Base-by-base conservation (phyloP, 1,284 basidiomycete genomes). In the Macrocybe sp. region DNA sequence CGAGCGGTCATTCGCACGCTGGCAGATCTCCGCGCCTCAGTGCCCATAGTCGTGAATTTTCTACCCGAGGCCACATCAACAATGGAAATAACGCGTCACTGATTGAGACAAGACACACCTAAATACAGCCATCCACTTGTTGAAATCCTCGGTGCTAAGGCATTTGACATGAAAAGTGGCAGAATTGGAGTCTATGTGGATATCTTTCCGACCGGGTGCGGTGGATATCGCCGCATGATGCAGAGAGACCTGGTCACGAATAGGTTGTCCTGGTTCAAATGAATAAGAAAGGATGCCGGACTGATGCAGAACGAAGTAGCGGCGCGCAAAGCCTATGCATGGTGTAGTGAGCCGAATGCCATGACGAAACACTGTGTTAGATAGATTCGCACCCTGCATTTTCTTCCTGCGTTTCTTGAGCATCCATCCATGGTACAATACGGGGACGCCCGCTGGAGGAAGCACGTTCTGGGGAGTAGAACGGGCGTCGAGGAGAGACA, bases 151-250 rank as follows among this genome's bases (percentile, higher is more conserved):
- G 12, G 65, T 66, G 45, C 71, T 81, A 22, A 89, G 65, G 59
- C 86, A 89, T 63, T 85, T 87, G 52, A 89, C 77, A 62, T 90
- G 88, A 60, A 89, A 92, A 1, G 86, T 90, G 28, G 83, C 81
- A 46, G 74, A 81, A 55, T 72, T 78, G 1, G 85, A 82, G 59
- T 92, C 89, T 43, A 92, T 75, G 59, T 89, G 84, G 50, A 89
- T 86, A 57, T 90, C 83, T 60, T 76, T 83, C 49, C 83, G 76
- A 4, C 81, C 82, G 33, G 74, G 69, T 9, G 77, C 73, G 29
- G 84, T 88, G 7, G 85, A 83, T 50, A 92, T 82, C 11, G 86
- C 86, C 22, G 89, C 85, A 54, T 80, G 76, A 16, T 77, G 74
- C 7, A 92, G 69, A 30, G 69, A 72, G 45, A 91, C 67, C 51